Conservation (phyloP, 2,329 filamentous ascomycete species). For the Clarireedia hainanense region DNA sequence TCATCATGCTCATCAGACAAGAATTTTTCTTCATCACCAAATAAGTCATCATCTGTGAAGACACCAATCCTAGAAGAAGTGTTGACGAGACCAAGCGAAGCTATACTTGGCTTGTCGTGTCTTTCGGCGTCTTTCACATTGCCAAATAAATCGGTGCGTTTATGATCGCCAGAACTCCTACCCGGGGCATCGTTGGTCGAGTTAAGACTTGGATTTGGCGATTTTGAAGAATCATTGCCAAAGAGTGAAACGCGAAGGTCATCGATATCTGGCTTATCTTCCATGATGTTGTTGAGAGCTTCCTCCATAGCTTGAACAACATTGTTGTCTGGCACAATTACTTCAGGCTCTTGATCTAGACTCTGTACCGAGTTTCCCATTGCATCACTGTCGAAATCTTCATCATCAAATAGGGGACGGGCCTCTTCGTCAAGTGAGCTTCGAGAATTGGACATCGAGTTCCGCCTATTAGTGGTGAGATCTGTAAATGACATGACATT, state of each 20-base stretch:
- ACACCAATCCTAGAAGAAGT: constrained; percentile 82
- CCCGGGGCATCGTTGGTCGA: constrained; percentile 54
- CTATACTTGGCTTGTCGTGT: constrained; percentile 62
- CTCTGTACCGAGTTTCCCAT: constrained; percentile 68
- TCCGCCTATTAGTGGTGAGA: constrained; percentile 37
- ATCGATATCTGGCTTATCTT: constrained; percentile 62
- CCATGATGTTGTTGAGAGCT: constrained; percentile 87
- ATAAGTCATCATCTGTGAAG: constrained; percentile 88
- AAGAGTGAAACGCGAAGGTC: constrained; percentile 62
- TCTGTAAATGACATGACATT: constrained; percentile 55
- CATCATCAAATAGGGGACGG: constrained; percentile 69
- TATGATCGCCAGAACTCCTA: constrained; percentile 53
- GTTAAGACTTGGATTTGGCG: constrained; percentile 37
- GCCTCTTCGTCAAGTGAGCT: constrained; percentile 64
- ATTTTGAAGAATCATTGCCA: constrained; percentile 37
- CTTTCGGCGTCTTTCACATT: constrained; percentile 43
- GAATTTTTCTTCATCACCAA: constrained; percentile 79
- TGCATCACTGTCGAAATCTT: constrained; percentile 64
- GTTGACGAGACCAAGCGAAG: constrained; percentile 84
- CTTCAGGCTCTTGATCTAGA: constrained; percentile 62
- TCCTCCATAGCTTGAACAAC: constrained; percentile 91
- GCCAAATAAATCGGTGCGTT: constrained; percentile 35
- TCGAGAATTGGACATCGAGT: constrained; percentile 38
- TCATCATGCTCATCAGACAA: constrained; percentile 81
- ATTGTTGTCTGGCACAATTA: constrained; percentile 58